Base-by-base conservation (phyloP, 768 basidiomycete species). In the Tricholoma hemisulphureum region DNA sequence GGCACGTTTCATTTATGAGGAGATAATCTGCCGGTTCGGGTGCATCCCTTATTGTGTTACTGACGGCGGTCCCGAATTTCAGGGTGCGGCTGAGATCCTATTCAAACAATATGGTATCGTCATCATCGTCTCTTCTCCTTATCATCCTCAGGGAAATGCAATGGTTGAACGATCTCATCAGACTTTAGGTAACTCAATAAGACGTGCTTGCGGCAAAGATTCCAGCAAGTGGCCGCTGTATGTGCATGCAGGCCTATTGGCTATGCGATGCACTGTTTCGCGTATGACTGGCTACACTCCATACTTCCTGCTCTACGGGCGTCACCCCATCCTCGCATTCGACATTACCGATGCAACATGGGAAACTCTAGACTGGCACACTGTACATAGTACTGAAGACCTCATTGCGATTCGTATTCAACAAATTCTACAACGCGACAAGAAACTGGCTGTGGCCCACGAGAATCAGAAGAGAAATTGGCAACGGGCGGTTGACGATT, bases 131-230 rank as follows among this genome's bases (percentile, higher is more conserved):
- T 72, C 68, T 1, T 67, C 69, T 0, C 58, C 70, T 0, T 73
- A 74, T 35, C 66, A 75, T 51, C 69, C 72, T 0, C 59, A 75
- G 57, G 71, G 68, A 11, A 76, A 76, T 35, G 73, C 65, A 0
- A 59, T 64, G 2, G 63, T 68, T 0, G 73, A 76, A 59, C 57
- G 71, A 2, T 57, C 59, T 10, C 72, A 75, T 43, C 61, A 65
- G 20, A 68, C 65, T 6, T 61, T 71, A 0, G 61, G 65, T 2
- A 46, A 66, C 16, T 59, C 67, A 0, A 18, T 74, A 0, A 39
- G 67, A 37, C 65, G 65, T 24, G 55, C 60, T 6, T 64, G 63
- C 14, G 61, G n/a, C n/a, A n/a, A n/a, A n/a, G n/a, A n/a, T n/a
- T n/a, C n/a, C n/a, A n/a, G n/a, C n/a, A n/a, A n/a, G 63, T 76